Base-by-base conservation (phyloP, 2,329 filamentous ascomycete genomes). In the Fusarium sp. region DNA sequence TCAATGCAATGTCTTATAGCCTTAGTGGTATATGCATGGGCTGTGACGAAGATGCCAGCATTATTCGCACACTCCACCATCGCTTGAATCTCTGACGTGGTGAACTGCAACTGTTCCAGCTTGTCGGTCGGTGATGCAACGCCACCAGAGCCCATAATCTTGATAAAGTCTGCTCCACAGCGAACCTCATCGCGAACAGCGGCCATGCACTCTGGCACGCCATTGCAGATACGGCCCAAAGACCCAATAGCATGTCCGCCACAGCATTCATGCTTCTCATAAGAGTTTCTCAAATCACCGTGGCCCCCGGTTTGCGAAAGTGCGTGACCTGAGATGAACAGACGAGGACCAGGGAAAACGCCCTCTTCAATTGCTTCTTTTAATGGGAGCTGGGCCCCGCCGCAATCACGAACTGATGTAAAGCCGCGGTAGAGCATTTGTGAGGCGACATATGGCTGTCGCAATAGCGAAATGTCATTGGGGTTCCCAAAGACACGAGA, bases 261-360 rank as follows among this genome's bases (percentile, higher is more conserved):
- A 72, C 88, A 89, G 77, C 87, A 89, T 13, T 70, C 66, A 3
- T 48, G 57, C 30, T 68, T 59, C 71, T 71, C 64, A 55, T 89
- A 85, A 8, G 83, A 77, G 0, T 83, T 79, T 5, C 85, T 82
- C 26, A 85, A 75, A 71, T 91, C 89, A 6, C 85, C 88, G 68
- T 91, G 89, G 0, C 89, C 89, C 3, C 89, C 89, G 0, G 87
- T 88, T 75, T 91, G 89, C 4, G 84, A 86, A 3, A 91, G 83
- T 0, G 85, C 88, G 48, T 87, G 83, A 2, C 86, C 86, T 1
- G 87, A 82, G 44, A 89, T 87, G 78, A 90, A 89, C 2, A 90
- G 78, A 10, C 88, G 80, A 4, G 88, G 89, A 0, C 89, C 89
- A 0, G 2, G 85, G 84, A 50, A 87, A 14, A 84, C 0, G 88